These are phyloP conservation scores for Cryptomeria japonica DNA, from an alignment of 75 land plant species.

Conservation along the genomic window DNA sequence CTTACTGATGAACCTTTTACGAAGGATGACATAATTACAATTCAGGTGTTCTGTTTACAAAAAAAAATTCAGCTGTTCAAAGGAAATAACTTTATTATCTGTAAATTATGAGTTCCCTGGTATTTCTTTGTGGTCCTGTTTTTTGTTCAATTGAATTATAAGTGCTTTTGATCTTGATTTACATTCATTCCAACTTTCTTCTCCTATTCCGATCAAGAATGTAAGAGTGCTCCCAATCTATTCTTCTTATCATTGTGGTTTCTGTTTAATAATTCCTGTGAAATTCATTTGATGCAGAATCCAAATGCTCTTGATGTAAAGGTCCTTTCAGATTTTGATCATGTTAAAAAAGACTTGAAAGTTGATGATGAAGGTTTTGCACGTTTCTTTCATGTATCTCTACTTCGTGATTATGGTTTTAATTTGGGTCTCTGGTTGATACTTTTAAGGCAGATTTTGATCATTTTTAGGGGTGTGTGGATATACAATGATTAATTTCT, in stretches of 20 bases:
- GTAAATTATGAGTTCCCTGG: not conserved
- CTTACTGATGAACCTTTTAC: slow-evolving; percentile 92
- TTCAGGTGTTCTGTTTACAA: slow-evolving; percentile 60
- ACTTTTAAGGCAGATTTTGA: not conserved
- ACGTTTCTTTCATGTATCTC: not conserved
- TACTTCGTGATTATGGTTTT: not conserved
- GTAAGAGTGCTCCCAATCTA: not conserved
- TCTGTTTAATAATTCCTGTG: slow-evolving; percentile 1
- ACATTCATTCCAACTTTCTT: not conserved
- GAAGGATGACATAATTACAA: slow-evolving; percentile 84
- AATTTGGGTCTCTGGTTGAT: not conserved
- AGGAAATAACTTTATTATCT: not conserved
- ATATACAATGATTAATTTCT: not conserved
- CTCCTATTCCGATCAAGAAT: not conserved
- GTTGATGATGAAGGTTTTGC: slow-evolving; percentile 90
- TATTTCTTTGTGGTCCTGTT: not conserved
- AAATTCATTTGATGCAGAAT: slow-evolving; percentile 49
- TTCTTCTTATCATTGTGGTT: not conserved
- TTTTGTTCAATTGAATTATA: not conserved
- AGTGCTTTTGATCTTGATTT: not conserved
- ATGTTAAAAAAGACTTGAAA: slow-evolving; percentile 73
- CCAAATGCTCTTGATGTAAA: slow-evolving; percentile 88
- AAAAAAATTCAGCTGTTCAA: not conserved
- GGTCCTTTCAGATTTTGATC: slow-evolving; percentile 87
- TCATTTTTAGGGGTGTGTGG: not conserved